These are phyloP conservation scores for Nidularia sp. DNA, from an alignment of 768 basidiomycete genomes.

Conservation along the genomic window DNA sequence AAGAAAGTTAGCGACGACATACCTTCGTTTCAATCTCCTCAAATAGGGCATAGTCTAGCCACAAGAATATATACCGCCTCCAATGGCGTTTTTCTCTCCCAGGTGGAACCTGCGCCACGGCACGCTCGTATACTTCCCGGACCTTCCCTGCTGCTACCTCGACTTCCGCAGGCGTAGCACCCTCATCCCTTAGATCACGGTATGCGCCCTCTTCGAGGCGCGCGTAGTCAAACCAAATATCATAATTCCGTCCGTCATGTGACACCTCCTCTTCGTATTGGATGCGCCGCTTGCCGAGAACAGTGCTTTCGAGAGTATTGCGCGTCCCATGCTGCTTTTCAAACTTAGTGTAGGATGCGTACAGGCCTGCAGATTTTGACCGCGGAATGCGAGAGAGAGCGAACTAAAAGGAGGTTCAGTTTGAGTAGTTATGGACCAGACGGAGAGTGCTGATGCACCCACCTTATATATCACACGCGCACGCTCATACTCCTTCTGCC, in stretches of 20 bases:
- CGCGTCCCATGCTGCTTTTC: conserved; percentile 97
- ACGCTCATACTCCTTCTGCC: conserved; percentile 94
- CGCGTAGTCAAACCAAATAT: conserved; percentile 97
- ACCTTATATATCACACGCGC: conserved; percentile 98
- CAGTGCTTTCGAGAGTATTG: conserved; percentile 85
- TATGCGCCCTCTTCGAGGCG: conserved; percentile 89
- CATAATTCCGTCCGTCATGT: conserved; percentile 92
- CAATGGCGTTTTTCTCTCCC: conserved; percentile 91
- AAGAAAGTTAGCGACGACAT: conserved; percentile 8
- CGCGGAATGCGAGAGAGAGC: conserved; percentile 91
- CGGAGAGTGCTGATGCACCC: conserved; percentile 8
- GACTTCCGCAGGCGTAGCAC: conserved; percentile 66
- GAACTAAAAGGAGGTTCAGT: conserved; percentile 49
- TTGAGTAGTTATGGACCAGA: neutral
- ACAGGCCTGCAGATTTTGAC: conserved; percentile 84
- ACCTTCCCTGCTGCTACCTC: conserved; percentile 62
- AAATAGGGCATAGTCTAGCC: conserved; percentile 94
- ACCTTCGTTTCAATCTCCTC: conserved; percentile 97
- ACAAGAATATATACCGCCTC: conserved; percentile 87
- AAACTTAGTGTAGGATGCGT: conserved; percentile 93
- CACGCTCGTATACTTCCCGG: conserved; percentile 92
- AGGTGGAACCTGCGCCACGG: conserved; percentile 93
- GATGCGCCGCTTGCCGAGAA: conserved; percentile 95
- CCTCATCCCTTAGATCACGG: conserved; percentile 70
- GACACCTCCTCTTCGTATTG: conserved; percentile 96